These are phyloP conservation scores for Daedalea quercina DNA, from an alignment of 768 basidiomycete species.

Conservation along the genomic window DNA sequence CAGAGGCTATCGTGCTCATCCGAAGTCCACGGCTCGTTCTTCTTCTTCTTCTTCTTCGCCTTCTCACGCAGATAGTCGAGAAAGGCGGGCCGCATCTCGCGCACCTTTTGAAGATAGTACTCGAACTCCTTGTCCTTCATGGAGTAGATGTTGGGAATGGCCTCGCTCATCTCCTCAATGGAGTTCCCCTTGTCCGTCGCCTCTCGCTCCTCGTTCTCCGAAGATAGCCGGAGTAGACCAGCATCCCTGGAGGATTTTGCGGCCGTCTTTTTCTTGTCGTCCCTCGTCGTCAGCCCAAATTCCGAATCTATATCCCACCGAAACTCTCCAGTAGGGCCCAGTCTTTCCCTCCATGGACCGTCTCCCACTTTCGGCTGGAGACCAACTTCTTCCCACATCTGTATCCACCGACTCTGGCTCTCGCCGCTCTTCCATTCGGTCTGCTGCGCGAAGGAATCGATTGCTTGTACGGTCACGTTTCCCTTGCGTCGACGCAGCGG, in stretches of 20 bases:
- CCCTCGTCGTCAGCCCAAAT: conserved; percentile 3
- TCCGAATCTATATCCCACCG: conserved; percentile 41
- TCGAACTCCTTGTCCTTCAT: conserved; percentile 58
- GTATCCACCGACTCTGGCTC: conserved; percentile 58
- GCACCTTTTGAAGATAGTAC: conserved; percentile 52
- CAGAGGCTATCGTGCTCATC: conserved; percentile 3
- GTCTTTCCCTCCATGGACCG: conserved; percentile 30
- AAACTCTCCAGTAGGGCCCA: conserved; percentile 28
- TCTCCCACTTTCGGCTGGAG: conserved; percentile 26
- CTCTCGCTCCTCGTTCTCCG: neutral
- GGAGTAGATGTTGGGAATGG: conserved; percentile 42
- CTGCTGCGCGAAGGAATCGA: conserved; percentile 70
- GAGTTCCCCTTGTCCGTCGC: conserved; percentile 1
- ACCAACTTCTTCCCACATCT: conserved; percentile 59
- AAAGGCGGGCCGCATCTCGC: conserved; percentile 52
- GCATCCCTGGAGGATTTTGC: no score
- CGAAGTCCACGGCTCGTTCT: conserved; percentile 7
- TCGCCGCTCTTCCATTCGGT: conserved; percentile 73
- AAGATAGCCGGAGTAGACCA: no score
- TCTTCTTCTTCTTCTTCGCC: conserved; percentile 4
- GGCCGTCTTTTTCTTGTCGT: neutral
- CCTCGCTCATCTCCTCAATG: conserved; percentile 5
- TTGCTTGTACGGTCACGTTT: conserved; percentile 56
- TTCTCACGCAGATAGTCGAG: conserved; percentile 32
- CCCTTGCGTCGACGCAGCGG: conserved; percentile 56